Percentiles rank a stretch among this genome's conserved stretches.
These are phyloP conservation scores for Colletotrichum liriopes DNA, from an alignment of 2,329 filamentous ascomycete species.

Conservation along the genomic window DNA sequence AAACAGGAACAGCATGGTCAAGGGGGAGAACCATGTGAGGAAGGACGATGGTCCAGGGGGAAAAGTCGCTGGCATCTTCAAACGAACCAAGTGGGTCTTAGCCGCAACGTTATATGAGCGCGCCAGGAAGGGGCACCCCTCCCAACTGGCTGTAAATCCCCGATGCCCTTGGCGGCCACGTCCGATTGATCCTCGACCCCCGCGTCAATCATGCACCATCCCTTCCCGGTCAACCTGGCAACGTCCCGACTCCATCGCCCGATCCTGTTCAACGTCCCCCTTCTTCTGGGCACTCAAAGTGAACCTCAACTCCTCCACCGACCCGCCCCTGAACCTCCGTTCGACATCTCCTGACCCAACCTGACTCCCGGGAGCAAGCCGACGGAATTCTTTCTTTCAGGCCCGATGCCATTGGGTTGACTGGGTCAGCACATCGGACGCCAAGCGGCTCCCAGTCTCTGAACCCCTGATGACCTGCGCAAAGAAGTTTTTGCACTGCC, in stretches of 20 bases:
- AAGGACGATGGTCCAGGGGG: slow-evolving; percentile 11
- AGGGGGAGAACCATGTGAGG: slow-evolving; percentile 15
- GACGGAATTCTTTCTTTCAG: slow-evolving; percentile 10
- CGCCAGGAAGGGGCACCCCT: not conserved
- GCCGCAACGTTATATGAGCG: slow-evolving; percentile 32
- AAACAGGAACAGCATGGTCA: slow-evolving; percentile 40
- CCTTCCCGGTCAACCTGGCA: slow-evolving; percentile 12
- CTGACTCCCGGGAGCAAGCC: slow-evolving; percentile 1
- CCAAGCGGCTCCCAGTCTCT: slow-evolving; percentile 9
- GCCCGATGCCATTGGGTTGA: slow-evolving; percentile 23
- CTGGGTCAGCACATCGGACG: slow-evolving; percentile 29
- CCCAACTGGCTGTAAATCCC: slow-evolving; percentile 35
- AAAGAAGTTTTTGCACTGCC: slow-evolving; percentile 19
- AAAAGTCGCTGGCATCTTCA: slow-evolving; percentile 24
- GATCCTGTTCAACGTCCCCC: slow-evolving; percentile 27
- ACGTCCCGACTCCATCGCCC: slow-evolving; percentile 24
- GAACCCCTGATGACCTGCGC: slow-evolving; percentile 3
- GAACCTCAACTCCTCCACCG: slow-evolving; percentile 41
- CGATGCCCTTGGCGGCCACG: not conserved
- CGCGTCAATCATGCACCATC: slow-evolving; percentile 37
- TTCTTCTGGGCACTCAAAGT: slow-evolving; percentile 42
- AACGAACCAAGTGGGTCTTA: slow-evolving; percentile 36
- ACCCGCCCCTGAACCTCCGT: slow-evolving; percentile 37
- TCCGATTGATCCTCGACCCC: slow-evolving; percentile 40
- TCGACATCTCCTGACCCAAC: slow-evolving; percentile 22